phyloP scores from a whole-genome alignment of 495 filamentous ascomycete genomes.

The Penicillium lividum region DNA sequence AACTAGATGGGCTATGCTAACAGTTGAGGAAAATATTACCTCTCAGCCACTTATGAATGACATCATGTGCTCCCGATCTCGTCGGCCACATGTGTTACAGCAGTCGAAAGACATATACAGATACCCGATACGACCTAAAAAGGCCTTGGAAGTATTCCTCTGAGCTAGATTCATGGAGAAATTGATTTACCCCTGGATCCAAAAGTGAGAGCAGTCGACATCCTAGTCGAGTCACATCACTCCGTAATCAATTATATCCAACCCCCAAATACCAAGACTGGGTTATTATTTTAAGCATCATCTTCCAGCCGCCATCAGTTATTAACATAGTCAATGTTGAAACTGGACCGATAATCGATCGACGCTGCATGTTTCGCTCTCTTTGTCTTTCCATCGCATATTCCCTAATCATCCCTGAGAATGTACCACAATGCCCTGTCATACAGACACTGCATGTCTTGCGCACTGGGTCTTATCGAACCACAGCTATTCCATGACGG shows the following conservation, averaged over 20 bases:
- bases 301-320: not conserved
- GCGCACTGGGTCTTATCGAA: constrained; percentile 18
- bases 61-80: not conserved
- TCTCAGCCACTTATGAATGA: not conserved
- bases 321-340: constrained; percentile 17
- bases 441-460: constrained; percentile 27
- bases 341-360: constrained; percentile 23
- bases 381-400: not conserved
- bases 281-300: not conserved
- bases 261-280: not conserved
- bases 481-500: constrained; percentile 17
- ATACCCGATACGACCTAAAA: not conserved
- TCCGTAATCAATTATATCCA: not conserved
- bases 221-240: not conserved
- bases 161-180: not conserved
- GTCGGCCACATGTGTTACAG: constrained; percentile 1
- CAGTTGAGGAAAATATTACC: no score
- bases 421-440: constrained; percentile 20
- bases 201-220: not conserved
- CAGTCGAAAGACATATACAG: constrained; percentile 17
- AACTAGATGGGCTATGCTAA: no score
- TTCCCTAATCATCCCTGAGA: constrained; percentile 11
- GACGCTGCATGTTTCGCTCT: constrained; percentile 11
- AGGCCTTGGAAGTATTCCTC: not conserved
- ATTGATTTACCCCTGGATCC: not conserved